phyloP scores from a whole-genome alignment of 1,139 yeast genomes.

The Pichia sp. region DNA sequence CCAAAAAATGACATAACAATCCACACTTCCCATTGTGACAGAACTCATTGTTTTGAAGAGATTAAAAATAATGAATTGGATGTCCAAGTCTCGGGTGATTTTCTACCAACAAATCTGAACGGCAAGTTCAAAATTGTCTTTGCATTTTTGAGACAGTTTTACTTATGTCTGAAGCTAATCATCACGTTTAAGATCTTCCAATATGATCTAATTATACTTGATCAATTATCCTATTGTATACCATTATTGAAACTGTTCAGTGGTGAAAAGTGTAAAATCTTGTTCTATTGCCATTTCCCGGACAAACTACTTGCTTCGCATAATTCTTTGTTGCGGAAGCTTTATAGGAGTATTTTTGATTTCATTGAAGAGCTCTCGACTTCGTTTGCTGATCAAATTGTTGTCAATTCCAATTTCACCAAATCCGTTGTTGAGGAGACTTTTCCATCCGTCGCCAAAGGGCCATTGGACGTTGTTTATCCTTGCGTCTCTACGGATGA shows the following conservation, averaged over 20 bases:
- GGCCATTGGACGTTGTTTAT: slow-evolving; percentile 65
- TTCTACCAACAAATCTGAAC: slow-evolving; percentile 59
- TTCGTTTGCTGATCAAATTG: slow-evolving; percentile 63
- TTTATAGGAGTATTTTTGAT: slow-evolving; percentile 82
- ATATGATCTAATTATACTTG: slow-evolving; percentile 73
- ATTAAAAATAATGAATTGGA: slow-evolving; percentile 46
- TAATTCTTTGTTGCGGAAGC: slow-evolving; percentile 41
- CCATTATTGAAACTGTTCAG: slow-evolving; percentile 60
- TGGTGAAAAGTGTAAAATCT: slow-evolving; percentile 30
- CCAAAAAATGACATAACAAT: slow-evolving; percentile 59
- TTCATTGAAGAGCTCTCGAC: slow-evolving; percentile 74
- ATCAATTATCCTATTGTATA: slow-evolving; percentile 79
- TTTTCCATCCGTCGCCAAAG: slow-evolving; percentile 31
- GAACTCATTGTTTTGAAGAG: slow-evolving; percentile 84
- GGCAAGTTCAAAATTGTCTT: slow-evolving; percentile 72
- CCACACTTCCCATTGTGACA: slow-evolving; percentile 87
- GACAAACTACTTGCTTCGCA: slow-evolving; percentile 72
- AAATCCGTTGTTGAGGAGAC: slow-evolving; percentile 57
- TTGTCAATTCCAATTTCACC: slow-evolving; percentile 86
- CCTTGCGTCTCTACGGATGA: slow-evolving; percentile 66
- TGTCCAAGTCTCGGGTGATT: slow-evolving; percentile 75
- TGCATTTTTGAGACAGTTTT: slow-evolving; percentile 78
- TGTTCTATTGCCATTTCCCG: slow-evolving; percentile 95
- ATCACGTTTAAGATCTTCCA: slow-evolving; percentile 37
- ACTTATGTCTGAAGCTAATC: slow-evolving; percentile 45